phyloP scores from a whole-genome alignment of 2,329 filamentous ascomycete genomes.

The Colletotrichum brevisporum region DNA sequence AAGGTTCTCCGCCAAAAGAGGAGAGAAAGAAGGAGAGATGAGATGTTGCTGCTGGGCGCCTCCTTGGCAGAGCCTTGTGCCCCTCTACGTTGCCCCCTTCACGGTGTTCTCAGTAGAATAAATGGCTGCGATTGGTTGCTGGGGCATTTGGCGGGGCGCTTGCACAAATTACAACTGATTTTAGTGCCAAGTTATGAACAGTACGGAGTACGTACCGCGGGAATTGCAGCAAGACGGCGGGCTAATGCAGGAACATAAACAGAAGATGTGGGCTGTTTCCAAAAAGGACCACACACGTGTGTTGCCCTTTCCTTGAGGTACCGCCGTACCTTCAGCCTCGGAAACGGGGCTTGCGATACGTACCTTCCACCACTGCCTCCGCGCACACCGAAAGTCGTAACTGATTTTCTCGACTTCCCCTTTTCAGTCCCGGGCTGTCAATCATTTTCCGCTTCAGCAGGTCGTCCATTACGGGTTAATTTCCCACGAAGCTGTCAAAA shows the following conservation, averaged over 20 bases:
- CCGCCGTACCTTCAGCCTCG: background rate
- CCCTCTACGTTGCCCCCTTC: background rate
- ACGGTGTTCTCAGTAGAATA: no score
- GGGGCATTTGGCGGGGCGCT: background rate
- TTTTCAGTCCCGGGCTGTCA: conserved; percentile 24
- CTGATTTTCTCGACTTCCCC: conserved; percentile 32
- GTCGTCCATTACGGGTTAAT: conserved; percentile 33
- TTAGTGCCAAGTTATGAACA: background rate
- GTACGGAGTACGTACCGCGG: conserved; percentile 9
- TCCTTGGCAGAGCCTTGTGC: conserved; percentile 30
- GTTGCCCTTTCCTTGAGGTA: background rate
- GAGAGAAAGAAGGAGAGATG: conserved; percentile 13
- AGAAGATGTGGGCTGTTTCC: conserved; percentile 25
- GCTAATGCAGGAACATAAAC: conserved; percentile 39
- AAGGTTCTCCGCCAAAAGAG: conserved; percentile 40
- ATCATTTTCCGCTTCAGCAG: conserved; percentile 30
- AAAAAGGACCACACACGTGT: conserved; percentile 1
- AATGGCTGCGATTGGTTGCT: background rate
- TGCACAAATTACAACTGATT: background rate
- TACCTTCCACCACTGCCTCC: background rate
- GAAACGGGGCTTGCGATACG: background rate
- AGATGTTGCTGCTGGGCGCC: conserved; percentile 14
- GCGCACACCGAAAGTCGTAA: conserved; percentile 9
- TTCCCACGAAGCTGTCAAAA: conserved; percentile 28
- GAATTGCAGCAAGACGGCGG: background rate